Evolutionary conservation across 768 basidiomycete species (phyloP).

Genomic region (Russula compacta): DNA sequence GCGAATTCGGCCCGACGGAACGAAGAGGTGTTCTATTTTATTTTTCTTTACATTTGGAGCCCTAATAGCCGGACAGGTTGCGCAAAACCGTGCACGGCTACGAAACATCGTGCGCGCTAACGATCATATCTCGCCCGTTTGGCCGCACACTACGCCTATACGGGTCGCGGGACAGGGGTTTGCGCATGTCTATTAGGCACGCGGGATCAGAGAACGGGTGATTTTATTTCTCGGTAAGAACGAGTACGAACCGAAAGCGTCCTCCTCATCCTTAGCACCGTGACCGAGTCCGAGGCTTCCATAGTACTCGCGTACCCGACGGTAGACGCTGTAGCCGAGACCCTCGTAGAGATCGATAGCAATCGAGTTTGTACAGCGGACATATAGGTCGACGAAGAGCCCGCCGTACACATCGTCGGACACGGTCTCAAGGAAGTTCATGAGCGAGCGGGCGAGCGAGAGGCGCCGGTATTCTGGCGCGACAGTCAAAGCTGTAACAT

Average conservation of each 20-base stretch:
- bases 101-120: conserved; percentile 51
- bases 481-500: conserved; percentile 91
- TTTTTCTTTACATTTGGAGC: neutral
- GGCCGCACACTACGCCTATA: conserved; percentile 55
- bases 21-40: neutral
- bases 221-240: neutral
- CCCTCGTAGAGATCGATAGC: conserved; percentile 91
- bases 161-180: conserved; percentile 57
- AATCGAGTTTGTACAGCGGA: conserved; percentile 75
- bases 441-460: conserved; percentile 79
- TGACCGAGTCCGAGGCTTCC: conserved; percentile 66
- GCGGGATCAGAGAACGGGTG: neutral
- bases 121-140: conserved; percentile 67
- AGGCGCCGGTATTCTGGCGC: conserved; percentile 89
- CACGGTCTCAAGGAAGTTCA: conserved; percentile 75
- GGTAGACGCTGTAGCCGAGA: conserved; percentile 88
- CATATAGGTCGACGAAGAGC: conserved; percentile 93
- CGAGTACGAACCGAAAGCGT: conserved; percentile 73
- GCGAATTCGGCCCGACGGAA: neutral
- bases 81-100: conserved; percentile 22
- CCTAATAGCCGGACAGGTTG: neutral
- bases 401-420: conserved; percentile 75
- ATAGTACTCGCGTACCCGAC: conserved; percentile 87
- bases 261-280: conserved; percentile 75
- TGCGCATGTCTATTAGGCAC: conserved; percentile 50